These are phyloP conservation scores for Agrocybe praecox DNA, from an alignment of 768 basidiomycete species.

Conservation along the genomic window DNA sequence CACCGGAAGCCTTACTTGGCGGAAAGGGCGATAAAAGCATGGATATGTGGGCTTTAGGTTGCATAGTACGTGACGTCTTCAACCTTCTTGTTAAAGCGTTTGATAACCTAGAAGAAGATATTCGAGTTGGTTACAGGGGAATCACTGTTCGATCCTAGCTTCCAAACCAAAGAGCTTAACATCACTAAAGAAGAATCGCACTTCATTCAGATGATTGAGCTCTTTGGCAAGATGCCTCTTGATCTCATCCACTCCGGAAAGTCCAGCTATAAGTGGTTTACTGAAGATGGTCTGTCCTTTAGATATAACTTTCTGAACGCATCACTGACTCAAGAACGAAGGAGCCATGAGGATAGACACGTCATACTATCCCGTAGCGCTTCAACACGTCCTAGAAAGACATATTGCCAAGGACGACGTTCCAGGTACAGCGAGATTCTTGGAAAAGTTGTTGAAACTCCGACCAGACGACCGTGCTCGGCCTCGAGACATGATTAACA, in stretches of 20 bases:
- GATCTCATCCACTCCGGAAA: conserved; percentile 18
- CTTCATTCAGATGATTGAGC: conserved; percentile 28
- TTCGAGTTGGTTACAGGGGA: conserved; percentile 25
- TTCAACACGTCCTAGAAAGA: conserved; percentile 16
- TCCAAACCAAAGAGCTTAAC: conserved; percentile 25
- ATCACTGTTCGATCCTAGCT: conserved; percentile 22
- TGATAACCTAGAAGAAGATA: conserved; percentile 11
- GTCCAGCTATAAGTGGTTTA: conserved; percentile 22
- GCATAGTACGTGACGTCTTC: conserved; percentile 18
- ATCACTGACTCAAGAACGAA: neutral
- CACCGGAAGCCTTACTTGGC: conserved; percentile 23
- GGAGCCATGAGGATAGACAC: conserved; percentile 23
- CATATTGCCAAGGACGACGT: conserved; percentile 16
- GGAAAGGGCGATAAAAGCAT: conserved; percentile 12
- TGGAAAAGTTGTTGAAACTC: conserved; percentile 17
- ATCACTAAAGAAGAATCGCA: conserved; percentile 27
- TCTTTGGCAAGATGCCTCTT: conserved; percentile 21
- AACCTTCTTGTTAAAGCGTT: neutral
- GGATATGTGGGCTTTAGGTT: conserved; percentile 27
- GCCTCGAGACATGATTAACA: conserved; percentile 19
- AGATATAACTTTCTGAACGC: neutral
- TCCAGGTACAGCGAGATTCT: conserved; percentile 15
- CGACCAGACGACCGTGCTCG: conserved; percentile 17
- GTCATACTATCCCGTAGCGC: conserved; percentile 23
- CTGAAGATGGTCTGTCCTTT: conserved; percentile 18